Evolutionary conservation across 2,329 filamentous ascomycete species (phyloP).

Genomic region (Fonsecaea nubica): DNA sequence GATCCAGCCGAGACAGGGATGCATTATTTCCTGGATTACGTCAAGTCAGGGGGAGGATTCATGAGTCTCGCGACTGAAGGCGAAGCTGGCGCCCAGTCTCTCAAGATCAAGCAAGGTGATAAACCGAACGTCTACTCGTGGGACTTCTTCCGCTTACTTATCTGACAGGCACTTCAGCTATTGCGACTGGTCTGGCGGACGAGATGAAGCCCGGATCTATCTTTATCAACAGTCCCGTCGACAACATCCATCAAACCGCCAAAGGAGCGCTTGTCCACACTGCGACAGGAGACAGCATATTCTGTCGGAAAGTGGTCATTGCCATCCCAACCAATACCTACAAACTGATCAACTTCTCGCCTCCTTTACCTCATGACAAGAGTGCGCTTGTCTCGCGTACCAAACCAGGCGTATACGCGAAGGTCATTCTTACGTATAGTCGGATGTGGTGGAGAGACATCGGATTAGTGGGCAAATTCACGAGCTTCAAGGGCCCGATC

Average conservation of each 20-base stretch:
- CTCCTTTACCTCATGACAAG: conserved; percentile 46
- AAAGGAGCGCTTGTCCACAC: conserved; percentile 43
- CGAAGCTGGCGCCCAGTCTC: conserved; percentile 60
- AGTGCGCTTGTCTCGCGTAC: conserved; percentile 42
- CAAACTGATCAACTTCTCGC: conserved; percentile 55
- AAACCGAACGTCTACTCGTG: not conserved
- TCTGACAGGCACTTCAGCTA: conserved; percentile 27
- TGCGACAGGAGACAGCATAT: conserved; percentile 40
- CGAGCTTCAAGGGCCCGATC: conserved; percentile 49
- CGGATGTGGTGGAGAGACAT: conserved; percentile 47
- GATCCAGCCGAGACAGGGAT: conserved; percentile 59
- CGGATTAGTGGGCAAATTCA: conserved; percentile 50
- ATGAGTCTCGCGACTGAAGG: conserved; percentile 59
- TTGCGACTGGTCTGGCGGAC: conserved; percentile 26
- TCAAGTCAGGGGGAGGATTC: conserved; percentile 59
- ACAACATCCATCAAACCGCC: conserved; percentile 42
- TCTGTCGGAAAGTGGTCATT: conserved; percentile 54
- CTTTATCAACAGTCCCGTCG: conserved; percentile 25
- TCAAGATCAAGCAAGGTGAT: conserved; percentile 57
- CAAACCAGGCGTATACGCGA: conserved; percentile 48
- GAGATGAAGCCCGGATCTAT: conserved; percentile 29
- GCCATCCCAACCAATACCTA: conserved; percentile 59
- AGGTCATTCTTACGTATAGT: conserved; percentile 51
- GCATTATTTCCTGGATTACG: conserved; percentile 62
- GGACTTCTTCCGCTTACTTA: not conserved